Conservation (phyloP, 1,284 basidiomycete species). For the Lentinula novae-zelandiae region DNA sequence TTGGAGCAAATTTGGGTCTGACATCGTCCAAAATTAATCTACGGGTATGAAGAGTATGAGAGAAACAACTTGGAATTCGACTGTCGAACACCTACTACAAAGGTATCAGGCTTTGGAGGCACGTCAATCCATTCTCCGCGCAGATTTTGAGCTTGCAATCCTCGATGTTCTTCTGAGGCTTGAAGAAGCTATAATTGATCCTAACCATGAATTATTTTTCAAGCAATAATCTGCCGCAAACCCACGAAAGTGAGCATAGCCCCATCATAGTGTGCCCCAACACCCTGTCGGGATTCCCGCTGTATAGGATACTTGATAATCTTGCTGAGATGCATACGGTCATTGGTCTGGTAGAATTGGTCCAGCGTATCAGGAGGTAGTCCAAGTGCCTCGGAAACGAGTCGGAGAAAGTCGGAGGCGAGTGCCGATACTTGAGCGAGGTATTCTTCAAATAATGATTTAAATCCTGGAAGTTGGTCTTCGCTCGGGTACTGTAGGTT, state of each 20-base stretch:
- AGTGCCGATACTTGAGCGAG: conserved; percentile 50
- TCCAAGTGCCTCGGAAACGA: conserved; percentile 59
- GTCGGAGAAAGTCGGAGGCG: conserved; percentile 49
- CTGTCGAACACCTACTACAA: conserved; percentile 46
- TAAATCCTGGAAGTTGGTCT: conserved; percentile 57
- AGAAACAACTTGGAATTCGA: background rate
- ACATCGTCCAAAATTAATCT: conserved; percentile 19
- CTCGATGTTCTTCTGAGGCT: conserved; percentile 55
- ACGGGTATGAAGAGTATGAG: background rate
- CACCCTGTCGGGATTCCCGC: conserved; percentile 41
- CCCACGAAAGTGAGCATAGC: conserved; percentile 67
- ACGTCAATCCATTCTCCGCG: conserved; percentile 73
- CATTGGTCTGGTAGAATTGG: conserved; percentile 49
- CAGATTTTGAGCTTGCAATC: conserved; percentile 67
- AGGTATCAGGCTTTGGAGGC: conserved; percentile 66
- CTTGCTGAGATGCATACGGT: conserved; percentile 59
- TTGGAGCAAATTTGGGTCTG: background rate
- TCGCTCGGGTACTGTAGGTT: conserved; percentile 64
- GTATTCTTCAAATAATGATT: conserved; percentile 44
- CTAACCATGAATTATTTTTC: background rate
- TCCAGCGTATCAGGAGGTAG: conserved; percentile 48
- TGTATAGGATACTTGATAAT: conserved; percentile 63
- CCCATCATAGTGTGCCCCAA: conserved; percentile 70
- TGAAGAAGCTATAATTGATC: conserved; percentile 50
- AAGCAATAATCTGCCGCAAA: background rate